A percentile compares a stretch with the other conserved stretches of the same genome.
Evolutionary conservation across 2,329 filamentous ascomycete species (phyloP).

Genomic region (Aspergillus pseudoviridinutans): DNA sequence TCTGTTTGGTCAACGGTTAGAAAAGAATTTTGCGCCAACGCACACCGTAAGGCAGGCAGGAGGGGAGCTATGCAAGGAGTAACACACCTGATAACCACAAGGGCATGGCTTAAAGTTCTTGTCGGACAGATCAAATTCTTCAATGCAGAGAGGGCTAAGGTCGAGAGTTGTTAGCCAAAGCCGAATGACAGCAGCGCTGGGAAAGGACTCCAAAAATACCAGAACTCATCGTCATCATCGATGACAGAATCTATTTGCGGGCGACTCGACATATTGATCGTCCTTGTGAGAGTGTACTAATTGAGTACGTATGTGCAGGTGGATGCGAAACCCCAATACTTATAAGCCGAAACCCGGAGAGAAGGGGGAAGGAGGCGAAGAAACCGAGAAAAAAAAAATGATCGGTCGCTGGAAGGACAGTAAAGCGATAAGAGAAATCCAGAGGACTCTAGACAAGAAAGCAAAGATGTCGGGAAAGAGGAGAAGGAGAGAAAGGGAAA

Average conservation of each 20-base stretch:
- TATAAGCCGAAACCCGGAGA: slow-evolving; percentile 11
- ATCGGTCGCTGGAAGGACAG: neutral
- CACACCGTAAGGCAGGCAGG: neutral
- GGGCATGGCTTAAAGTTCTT: slow-evolving; percentile 96
- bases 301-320: slow-evolving; percentile 15
- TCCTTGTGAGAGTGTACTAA: slow-evolving; percentile 18
- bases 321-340: slow-evolving; percentile 23
- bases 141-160: slow-evolving; percentile 87
- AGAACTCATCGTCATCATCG: slow-evolving; percentile 48
- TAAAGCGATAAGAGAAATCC: slow-evolving; percentile 9
- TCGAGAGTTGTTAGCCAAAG: slow-evolving; percentile 18
- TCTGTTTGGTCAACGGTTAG: slow-evolving; percentile 49
- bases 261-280: slow-evolving; percentile 41
- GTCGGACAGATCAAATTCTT: slow-evolving; percentile 97
- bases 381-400: slow-evolving; percentile 20
- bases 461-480: slow-evolving; percentile 8
- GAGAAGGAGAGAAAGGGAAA: slow-evolving; percentile 15
- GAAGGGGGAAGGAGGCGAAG: slow-evolving; percentile 15
- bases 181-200: slow-evolving; percentile 1
- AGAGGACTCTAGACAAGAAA: slow-evolving; percentile 9
- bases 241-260: slow-evolving; percentile 47
- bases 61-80: neutral
- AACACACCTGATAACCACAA: slow-evolving; percentile 88
- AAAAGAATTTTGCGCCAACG: slow-evolving; percentile 7
- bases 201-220: slow-evolving; percentile 27